Conservation (phyloP, 2,329 filamentous ascomycete species). For the Aspergillus melleus region DNA sequence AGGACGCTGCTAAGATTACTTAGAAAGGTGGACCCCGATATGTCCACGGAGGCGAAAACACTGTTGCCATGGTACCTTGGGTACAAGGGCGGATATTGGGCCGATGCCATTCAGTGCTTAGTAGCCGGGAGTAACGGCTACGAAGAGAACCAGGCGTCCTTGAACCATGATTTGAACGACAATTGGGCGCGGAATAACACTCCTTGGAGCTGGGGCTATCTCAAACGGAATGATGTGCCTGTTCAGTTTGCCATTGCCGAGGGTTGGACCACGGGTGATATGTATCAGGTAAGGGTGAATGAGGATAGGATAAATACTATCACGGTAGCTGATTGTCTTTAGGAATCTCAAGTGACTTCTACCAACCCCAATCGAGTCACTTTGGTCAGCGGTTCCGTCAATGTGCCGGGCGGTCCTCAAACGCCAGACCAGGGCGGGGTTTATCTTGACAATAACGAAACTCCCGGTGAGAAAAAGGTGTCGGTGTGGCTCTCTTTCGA, state of each 20-base stretch:
- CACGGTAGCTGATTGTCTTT: neutral
- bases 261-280: slow-evolving; percentile 56
- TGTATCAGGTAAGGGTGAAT: slow-evolving; percentile 49
- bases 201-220: slow-evolving; percentile 55
- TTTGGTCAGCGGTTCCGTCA: slow-evolving; percentile 54
- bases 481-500: neutral
- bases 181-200: slow-evolving; percentile 57
- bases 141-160: slow-evolving; percentile 52
- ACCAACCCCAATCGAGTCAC: slow-evolving; percentile 56
- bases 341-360: slow-evolving; percentile 53
- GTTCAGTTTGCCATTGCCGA: slow-evolving; percentile 58
- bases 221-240: slow-evolving; percentile 54
- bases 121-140: slow-evolving; percentile 54
- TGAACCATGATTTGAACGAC: slow-evolving; percentile 54
- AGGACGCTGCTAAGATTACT: neutral
- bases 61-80: slow-evolving; percentile 58
- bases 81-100: slow-evolving; percentile 53
- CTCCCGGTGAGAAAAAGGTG: slow-evolving; percentile 37
- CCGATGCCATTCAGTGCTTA: slow-evolving; percentile 57
- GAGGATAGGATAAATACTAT: neutral
- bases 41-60: slow-evolving; percentile 45
- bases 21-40: slow-evolving; percentile 38
- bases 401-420: slow-evolving; percentile 51
- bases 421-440: slow-evolving; percentile 45
- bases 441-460: slow-evolving; percentile 54